Evolutionary conservation across 2,329 filamentous ascomycete species (phyloP), one percentile per base, ranked within the genome.

Genomic region (Colletotrichum destructivum): DNA sequence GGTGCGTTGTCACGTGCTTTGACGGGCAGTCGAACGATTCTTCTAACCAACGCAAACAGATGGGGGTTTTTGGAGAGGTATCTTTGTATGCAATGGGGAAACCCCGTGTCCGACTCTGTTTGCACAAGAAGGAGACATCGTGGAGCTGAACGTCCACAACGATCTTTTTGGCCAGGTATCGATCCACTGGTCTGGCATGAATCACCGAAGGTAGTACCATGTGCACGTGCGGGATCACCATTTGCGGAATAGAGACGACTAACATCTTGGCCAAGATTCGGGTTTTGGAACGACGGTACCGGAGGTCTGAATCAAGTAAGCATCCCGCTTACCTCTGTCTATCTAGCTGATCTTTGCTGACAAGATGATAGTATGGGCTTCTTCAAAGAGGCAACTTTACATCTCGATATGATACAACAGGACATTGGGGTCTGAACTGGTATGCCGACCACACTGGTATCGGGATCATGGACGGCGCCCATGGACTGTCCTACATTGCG

Each of bases 401-500:
- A 3, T 42, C 61, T 3, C 13, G 52, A 12, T 64, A 69, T 11
- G 66, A 64, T 16, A 69, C 66, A 4, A 64, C 52, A 3, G 66
- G 66, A 1, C 66, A 69, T 21, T 69, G 66, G 66, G 66, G 66
- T 0, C 9, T 69, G 23, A 69, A 64, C n/a, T 69, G 66, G 66
- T 69, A 69, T 46, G 66, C 66, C 11, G 66, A 69, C 23, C 60
- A 69, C 16, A 69, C 66, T 11, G 66, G 66, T 1, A 3, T 59
- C 15, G 66, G 66, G 0, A 69, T 69, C 13, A 64, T 69, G 44
- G 66, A 69, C 18, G 66, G 66, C 2, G 66, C 66, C 12, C 66
- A 69, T 13, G 52, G 60, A 7, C 5, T 69, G 44, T 16, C 61
- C 4, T 69, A 64, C 46, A 15, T 69, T 5, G 60, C 60, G 6